Conservation (phyloP, 495 filamentous ascomycete species). For the Penicillium samsonianum region DNA sequence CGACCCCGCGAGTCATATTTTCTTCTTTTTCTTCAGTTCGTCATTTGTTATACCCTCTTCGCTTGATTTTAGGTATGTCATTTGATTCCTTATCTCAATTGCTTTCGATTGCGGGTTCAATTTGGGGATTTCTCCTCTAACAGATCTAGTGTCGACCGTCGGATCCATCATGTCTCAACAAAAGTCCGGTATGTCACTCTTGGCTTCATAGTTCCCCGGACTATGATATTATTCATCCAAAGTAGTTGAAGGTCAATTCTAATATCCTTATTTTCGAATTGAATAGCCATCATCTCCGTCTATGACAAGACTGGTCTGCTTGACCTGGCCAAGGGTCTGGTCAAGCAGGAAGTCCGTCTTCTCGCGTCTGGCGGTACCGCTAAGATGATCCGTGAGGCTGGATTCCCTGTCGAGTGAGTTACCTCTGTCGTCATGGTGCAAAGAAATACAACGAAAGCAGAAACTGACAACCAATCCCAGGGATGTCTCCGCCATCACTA, state of each 20-base stretch:
- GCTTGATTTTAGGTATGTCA: conserved; percentile 28
- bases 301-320: conserved; percentile 97
- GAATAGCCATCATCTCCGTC: conserved; percentile 89
- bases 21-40: conserved; percentile 23
- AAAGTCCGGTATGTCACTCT: conserved; percentile 44
- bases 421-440: not conserved
- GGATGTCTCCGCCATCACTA: conserved; percentile 95
- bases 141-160: conserved; percentile 29
- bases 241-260: conserved; percentile 17
- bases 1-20: conserved; percentile 31
- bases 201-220: conserved; percentile 23
- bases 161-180: conserved; percentile 44
- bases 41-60: conserved; percentile 18
- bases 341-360: conserved; percentile 86
- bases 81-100: conserved; percentile 6
- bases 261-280: conserved; percentile 17
- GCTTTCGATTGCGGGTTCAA: conserved; percentile 10
- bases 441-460: not conserved
- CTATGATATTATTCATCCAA: conserved; percentile 24
- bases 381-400: conserved; percentile 91
- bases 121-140: conserved; percentile 8
- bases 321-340: conserved; percentile 92
- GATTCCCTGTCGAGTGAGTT: conserved; percentile 86
- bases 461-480: conserved; percentile 45
- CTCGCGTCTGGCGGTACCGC: conserved; percentile 93